phyloP scores from a whole-genome alignment of 2,329 filamentous ascomycete genomes.

The Zymoseptoria tritici region DNA sequence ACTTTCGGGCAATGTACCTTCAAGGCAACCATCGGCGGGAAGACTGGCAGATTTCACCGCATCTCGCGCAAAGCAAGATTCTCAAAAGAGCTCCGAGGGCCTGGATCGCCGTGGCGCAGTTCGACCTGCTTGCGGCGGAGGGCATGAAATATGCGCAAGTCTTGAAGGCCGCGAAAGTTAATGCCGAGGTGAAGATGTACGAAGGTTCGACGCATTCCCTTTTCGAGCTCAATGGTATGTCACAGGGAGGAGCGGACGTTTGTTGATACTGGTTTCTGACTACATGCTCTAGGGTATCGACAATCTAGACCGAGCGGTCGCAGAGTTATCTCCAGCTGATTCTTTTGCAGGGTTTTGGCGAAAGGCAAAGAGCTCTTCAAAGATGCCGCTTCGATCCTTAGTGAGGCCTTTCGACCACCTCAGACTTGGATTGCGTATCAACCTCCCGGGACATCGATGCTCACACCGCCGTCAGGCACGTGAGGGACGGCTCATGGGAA shows the following conservation, averaged over 20 bases:
- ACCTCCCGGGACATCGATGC: neutral
- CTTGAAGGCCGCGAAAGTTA: constrained; percentile 8
- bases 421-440: neutral
- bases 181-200: constrained; percentile 14
- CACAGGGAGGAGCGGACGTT: neutral
- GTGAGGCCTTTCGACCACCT: constrained; percentile 11
- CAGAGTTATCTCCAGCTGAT: neutral
- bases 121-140: constrained; percentile 15
- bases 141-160: constrained; percentile 13
- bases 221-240: constrained; percentile 10
- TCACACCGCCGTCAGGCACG: neutral
- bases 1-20: constrained; percentile 17
- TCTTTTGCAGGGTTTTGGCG: constrained; percentile 1
- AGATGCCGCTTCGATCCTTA: constrained; percentile 12
- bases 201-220: constrained; percentile 15
- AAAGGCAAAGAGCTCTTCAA: constrained; percentile 15
- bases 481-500: neutral
- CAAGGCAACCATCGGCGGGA: constrained; percentile 8
- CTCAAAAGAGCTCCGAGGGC: constrained; percentile 13
- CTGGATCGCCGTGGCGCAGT: constrained; percentile 16
- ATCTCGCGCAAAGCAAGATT: constrained; percentile 13
- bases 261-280: neutral
- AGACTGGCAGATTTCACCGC: constrained; percentile 16
- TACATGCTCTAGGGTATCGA: neutral
- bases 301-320: neutral